Conservation (phyloP, 2,329 filamentous ascomycete genomes). For the Parascedosporium putredinis region DNA sequence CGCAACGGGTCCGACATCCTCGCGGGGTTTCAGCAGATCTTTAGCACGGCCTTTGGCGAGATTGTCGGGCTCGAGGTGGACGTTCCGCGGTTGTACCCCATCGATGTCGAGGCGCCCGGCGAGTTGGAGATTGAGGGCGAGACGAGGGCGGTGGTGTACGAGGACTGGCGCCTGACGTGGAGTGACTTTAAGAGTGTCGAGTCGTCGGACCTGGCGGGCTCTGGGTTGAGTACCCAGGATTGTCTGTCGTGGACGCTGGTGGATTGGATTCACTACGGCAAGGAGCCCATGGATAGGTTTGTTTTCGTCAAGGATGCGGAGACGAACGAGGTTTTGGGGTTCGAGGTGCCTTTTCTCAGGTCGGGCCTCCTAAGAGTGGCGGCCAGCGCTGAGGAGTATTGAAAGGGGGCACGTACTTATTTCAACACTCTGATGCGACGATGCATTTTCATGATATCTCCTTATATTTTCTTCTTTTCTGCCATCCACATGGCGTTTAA, state of each 20-base stretch:
- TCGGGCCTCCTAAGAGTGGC: slow-evolving; percentile 19
- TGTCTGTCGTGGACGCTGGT: slow-evolving; percentile 22
- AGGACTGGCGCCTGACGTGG: slow-evolving; percentile 20
- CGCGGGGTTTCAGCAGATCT: slow-evolving; percentile 14
- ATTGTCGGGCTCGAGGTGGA: slow-evolving; percentile 14
- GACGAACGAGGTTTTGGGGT: slow-evolving; percentile 16
- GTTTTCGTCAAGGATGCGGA: slow-evolving; percentile 18
- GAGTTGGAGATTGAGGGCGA: slow-evolving; percentile 6
- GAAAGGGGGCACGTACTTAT: no score
- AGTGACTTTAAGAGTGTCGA: slow-evolving; percentile 11
- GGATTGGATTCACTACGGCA: slow-evolving; percentile 25
- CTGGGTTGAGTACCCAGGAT: slow-evolving; percentile 13
- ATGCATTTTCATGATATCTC: background rate
- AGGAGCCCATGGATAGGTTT: slow-evolving; percentile 22
- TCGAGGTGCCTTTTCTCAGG: slow-evolving; percentile 24
- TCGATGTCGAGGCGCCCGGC: slow-evolving; percentile 11
- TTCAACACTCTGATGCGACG: background rate
- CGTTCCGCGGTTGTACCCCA: slow-evolving; percentile 17
- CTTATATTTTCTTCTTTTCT: background rate
- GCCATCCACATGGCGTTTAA: background rate
- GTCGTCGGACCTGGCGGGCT: slow-evolving; percentile 19
- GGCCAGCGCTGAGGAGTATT: no score
- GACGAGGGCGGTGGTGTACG: slow-evolving; percentile 10
- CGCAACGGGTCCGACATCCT: slow-evolving; percentile 16
- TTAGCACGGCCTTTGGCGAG: slow-evolving; percentile 15